These are phyloP conservation scores for Pezizomycotina sp. DNA, from an alignment of 2,329 filamentous ascomycete genomes.

Conservation along the genomic window DNA sequence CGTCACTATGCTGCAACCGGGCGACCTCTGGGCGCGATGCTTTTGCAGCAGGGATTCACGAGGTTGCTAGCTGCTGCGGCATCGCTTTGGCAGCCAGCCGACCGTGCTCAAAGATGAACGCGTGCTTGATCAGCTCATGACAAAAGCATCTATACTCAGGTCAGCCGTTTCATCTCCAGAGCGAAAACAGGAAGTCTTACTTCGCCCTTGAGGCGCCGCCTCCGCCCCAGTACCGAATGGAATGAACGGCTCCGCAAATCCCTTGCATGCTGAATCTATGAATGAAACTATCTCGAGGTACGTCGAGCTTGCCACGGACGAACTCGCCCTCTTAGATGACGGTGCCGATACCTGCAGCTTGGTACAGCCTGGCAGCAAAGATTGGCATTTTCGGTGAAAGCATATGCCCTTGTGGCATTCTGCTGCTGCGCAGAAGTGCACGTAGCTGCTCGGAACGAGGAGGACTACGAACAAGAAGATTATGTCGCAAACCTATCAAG, in stretches of 20 bases:
- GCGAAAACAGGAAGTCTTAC: constrained; percentile 26
- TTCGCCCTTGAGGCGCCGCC: constrained; percentile 11
- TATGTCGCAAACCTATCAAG: constrained; percentile 56
- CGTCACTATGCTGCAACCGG: constrained; percentile 66
- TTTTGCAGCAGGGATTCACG: constrained; percentile 78
- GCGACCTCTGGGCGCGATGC: constrained; percentile 74
- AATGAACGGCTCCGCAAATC: constrained; percentile 34
- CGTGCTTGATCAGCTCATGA: constrained; percentile 58
- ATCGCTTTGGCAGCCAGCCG: constrained; percentile 50
- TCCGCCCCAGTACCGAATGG: constrained; percentile 15
- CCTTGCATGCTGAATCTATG: constrained; percentile 40
- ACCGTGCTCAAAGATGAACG: constrained; percentile 44
- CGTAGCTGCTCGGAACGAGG: constrained; percentile 41
- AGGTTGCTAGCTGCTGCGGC: constrained; percentile 64
- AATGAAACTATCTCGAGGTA: constrained; percentile 41
- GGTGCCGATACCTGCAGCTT: constrained; percentile 79
- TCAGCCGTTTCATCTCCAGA: constrained; percentile 34
- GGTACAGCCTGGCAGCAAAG: constrained; percentile 74
- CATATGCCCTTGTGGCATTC: constrained; percentile 63
- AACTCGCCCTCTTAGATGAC: constrained; percentile 74
- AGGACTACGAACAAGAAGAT: constrained; percentile 15
- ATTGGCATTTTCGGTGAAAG: constrained; percentile 72
- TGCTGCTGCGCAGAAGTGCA: constrained; percentile 72
- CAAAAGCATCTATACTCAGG: constrained; percentile 28
- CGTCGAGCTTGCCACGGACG: constrained; percentile 57